Conservation (phyloP, 164 flowering plant species). For the Aristolochia fimbriata region DNA sequence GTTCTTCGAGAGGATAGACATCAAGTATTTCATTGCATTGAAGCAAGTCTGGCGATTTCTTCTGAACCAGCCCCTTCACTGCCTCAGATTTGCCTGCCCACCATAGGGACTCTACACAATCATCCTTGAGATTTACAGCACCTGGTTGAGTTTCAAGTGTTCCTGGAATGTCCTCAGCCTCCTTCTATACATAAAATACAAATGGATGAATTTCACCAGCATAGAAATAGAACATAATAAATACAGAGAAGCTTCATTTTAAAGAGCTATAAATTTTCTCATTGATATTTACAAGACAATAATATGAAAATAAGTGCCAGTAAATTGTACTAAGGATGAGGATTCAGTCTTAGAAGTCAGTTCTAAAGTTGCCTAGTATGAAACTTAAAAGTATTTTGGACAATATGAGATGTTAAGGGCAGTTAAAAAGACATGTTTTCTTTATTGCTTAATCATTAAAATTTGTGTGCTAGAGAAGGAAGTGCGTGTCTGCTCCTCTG, state of each 20-base stretch:
- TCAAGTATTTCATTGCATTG: slow-evolving; percentile 47
- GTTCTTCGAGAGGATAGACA: slow-evolving; percentile 16
- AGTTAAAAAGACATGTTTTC: no score
- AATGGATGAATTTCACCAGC: no score
- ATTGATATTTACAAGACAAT: no score
- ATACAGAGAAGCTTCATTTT: no score
- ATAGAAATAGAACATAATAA: not conserved
- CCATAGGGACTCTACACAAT: slow-evolving; percentile 19
- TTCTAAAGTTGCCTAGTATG: no score
- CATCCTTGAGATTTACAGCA: slow-evolving; percentile 16
- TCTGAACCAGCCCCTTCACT: slow-evolving; percentile 20
- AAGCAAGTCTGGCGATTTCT: slow-evolving; percentile 21
- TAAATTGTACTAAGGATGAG: no score
- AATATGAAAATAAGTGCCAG: no score
- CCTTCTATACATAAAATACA: slow-evolving; percentile 20
- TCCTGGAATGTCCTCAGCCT: slow-evolving; percentile 12
- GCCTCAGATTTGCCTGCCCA: slow-evolving; percentile 64
- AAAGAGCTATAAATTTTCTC: no score
- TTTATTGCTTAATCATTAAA: not conserved
- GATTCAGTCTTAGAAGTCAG: no score
- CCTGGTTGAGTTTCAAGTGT: slow-evolving; percentile 6
- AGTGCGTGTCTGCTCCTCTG: no score
- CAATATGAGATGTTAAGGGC: no score
- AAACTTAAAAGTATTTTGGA: no score
- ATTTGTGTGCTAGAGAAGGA: not conserved